Base-by-base conservation (phyloP, 129 eudicot genomes). In the Gnaphalium uliginosum region DNA sequence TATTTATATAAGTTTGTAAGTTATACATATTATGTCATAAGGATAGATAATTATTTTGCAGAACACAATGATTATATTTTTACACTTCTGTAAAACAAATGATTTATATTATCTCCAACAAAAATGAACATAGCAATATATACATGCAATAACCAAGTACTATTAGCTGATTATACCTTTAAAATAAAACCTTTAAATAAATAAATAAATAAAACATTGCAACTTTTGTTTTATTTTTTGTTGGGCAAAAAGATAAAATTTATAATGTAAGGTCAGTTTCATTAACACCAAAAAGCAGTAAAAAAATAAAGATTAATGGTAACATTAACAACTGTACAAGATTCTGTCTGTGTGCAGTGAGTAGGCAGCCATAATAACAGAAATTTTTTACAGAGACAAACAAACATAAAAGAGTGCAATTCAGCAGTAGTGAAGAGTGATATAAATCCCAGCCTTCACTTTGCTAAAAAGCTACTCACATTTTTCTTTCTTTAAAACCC, bases 311-410 rank as follows among this genome's bases (percentile, higher is more conserved):
- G 65, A 24, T 65, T 54, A 54, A 79, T 73, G 39, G 25, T 71
- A 69, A 35, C 66, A 78, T 71, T 71, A 71, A 66, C 83, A 79
- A 79, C 83, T 65, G 83, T 79, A 37, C 69, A 79, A 79, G 83
- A 79, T 79, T 79, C 83, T 79, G 62, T 79, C 76, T 72, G 69
- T 79, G 76, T 46, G 53, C 53, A 46, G 53, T 46, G 37, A 63
- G 68, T 18, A n/a, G 66, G 75, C 74, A 73, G 83, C 72, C 79
- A 73, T 66, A 73, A 73, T 73, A 73, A 79, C 83, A 79, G 79
- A 79, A 79, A 66, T 63, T 63, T 66, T 73, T 73, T 67, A 73
- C 79, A 79, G 79, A 74, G 83, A 79, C 83, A 79, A 79, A 66
- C 69, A 79, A 79, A 73, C 83, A 79, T 22, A 66, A 73, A 68